These are phyloP conservation scores for Kwoniella pini DNA, from an alignment of 768 basidiomycete genomes.

Conservation along the genomic window DNA sequence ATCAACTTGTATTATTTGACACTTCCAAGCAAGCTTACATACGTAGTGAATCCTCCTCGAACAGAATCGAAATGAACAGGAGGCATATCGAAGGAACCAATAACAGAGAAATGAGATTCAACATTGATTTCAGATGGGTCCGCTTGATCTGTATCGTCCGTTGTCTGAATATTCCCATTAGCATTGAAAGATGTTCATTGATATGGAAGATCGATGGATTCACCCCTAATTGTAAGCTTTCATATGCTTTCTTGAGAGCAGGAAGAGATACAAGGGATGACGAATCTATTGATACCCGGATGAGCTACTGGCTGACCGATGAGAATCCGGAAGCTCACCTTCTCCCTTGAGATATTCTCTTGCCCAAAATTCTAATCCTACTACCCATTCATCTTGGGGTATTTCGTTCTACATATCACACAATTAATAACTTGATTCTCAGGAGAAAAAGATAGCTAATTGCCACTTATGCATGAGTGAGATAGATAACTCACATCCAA, in stretches of 20 bases:
- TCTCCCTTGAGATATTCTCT: conserved; percentile 54
- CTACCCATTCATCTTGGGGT: conserved; percentile 48
- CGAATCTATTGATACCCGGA: conserved; percentile 33
- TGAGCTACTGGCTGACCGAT: not conserved
- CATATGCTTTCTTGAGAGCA: conserved; percentile 50
- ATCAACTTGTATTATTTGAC: too few species aligned
- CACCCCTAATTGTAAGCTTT: conserved; percentile 48
- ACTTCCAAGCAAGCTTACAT: conserved; percentile 30
- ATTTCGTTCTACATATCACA: conserved; percentile 52
- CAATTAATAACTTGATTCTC: too few species aligned
- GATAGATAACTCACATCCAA: conserved; percentile 37
- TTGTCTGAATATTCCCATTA: too few species aligned
- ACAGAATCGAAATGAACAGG: conserved; percentile 86
- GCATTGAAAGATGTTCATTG: too few species aligned
- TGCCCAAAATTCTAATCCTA: conserved; percentile 51
- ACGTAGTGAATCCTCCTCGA: conserved; percentile 86
- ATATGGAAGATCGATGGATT: not conserved
- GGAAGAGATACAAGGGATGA: conserved; percentile 49
- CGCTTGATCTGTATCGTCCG: conserved; percentile 37
- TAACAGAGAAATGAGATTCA: conserved; percentile 65
- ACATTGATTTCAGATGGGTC: conserved; percentile 51
- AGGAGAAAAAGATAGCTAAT: too few species aligned
- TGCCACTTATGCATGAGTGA: too few species aligned
- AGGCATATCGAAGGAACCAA: conserved; percentile 96
- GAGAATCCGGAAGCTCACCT: conserved; percentile 31